Percentiles rank a stretch among this genome's conserved stretches.
Conservation (phyloP, 257 asterid species). For the Nicotiana sylvestris region DNA sequence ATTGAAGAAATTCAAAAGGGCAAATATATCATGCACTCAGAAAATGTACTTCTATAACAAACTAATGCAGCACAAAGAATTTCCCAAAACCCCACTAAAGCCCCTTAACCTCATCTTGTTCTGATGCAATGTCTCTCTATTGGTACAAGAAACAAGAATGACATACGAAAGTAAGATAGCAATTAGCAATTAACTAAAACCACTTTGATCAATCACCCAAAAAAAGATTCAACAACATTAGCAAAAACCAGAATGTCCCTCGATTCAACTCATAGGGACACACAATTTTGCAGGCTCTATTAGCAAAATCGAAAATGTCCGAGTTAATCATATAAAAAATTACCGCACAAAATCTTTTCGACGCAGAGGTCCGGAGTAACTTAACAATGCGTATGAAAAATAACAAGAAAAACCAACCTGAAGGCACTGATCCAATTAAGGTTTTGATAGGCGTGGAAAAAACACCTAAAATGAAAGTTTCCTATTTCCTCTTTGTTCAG, state of each 20-base stretch:
- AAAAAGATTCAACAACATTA: background rate
- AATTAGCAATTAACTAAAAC: background rate
- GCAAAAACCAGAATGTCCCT: background rate
- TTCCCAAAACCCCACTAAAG: background rate
- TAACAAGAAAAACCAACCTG: background rate
- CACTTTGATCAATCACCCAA: background rate
- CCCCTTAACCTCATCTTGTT: background rate
- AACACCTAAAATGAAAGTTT: constrained; percentile 10
- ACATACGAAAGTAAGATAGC: background rate
- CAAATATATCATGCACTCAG: background rate
- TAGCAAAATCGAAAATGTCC: background rate
- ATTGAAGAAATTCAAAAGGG: background rate
- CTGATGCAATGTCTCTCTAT: background rate
- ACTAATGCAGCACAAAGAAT: background rate
- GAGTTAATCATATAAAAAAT: background rate
- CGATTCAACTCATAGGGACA: background rate
- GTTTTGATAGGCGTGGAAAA: background rate
- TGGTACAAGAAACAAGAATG: background rate
- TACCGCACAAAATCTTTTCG: background rate
- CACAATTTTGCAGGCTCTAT: background rate
- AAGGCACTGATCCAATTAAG: background rate
- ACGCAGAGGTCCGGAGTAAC: background rate
- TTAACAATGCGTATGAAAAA: background rate
- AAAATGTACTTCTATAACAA: background rate
- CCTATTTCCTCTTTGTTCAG: background rate